These are phyloP conservation scores for Metarhizium anisopliae DNA, from an alignment of 2,329 filamentous ascomycete genomes.

Conservation along the genomic window DNA sequence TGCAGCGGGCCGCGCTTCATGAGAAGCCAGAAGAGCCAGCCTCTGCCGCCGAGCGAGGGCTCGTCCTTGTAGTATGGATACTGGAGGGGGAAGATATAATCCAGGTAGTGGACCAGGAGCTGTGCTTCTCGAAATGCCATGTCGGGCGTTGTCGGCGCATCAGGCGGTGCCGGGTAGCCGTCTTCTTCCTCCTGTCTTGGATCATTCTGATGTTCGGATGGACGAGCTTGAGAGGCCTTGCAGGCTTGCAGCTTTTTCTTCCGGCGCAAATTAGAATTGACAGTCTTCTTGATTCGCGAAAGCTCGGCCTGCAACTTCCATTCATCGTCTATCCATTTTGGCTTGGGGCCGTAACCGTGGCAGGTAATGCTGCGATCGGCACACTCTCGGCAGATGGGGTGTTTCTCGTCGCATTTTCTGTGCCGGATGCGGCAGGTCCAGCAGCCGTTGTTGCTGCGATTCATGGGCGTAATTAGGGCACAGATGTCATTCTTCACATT, in stretches of 20 bases:
- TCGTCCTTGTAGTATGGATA: slow-evolving; percentile 10
- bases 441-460: slow-evolving; percentile 14
- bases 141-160: neutral
- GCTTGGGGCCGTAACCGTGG: too few species aligned
- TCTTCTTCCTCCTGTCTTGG: slow-evolving; percentile 1
- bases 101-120: slow-evolving; percentile 18
- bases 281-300: too few species aligned
- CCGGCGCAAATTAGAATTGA: too few species aligned
- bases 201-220: too few species aligned
- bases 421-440: slow-evolving; percentile 21
- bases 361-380: slow-evolving; percentile 9
- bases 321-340: too few species aligned
- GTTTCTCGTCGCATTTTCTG: slow-evolving; percentile 18
- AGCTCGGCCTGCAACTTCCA: too few species aligned
- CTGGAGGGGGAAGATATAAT: slow-evolving; percentile 19
- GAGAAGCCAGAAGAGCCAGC: slow-evolving; percentile 18
- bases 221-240: too few species aligned
- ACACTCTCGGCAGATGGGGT: slow-evolving; percentile 16
- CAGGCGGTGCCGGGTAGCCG: slow-evolving; percentile 9
- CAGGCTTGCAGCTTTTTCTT: too few species aligned
- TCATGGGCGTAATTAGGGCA: neutral
- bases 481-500: too few species aligned
- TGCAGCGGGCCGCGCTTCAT: slow-evolving; percentile 10
- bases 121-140: slow-evolving; percentile 15
- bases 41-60: slow-evolving; percentile 15